Base-by-base conservation (phyloP, 352 stramenopile genomes). In the Peronospora destructor region DNA sequence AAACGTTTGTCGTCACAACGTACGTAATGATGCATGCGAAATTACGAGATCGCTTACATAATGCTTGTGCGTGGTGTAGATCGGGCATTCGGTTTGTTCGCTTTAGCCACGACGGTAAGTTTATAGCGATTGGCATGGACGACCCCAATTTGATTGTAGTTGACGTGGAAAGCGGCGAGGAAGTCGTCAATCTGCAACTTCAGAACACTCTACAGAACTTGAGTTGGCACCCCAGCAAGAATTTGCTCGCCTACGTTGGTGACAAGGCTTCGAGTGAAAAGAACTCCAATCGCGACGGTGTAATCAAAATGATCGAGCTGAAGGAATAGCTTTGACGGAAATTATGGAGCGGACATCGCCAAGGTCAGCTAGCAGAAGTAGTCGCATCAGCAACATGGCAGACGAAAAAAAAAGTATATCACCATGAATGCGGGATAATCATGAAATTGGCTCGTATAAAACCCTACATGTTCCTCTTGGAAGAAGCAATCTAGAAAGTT, bases 231-330 rank as follows among this genome's bases (percentile, higher is more conserved):
- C 82, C 82, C 3, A 76, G 53, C 34, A 90, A 90, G 56, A 89
- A 89, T 49, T 30, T 87, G n/a, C 55, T 93, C 13, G 74, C 80
- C 17, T 93, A 91, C 51, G 76, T 91, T 6, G 82, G 82, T n/a
- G 82, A 93, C 66, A 85, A 85, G 46, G 53, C 73, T 6, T 71
- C 70, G 9, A 84, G 53, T 42, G 77, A 93, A 10, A 88, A 89
- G 58, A 91, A 93, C 56, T 67, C 63, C 30, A 86, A 88, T 41
- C 75, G 82, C 25, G 77, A 88, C 37, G 82, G 82, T 26, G 77
- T 89, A 26, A 91, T 93, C 60, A 93, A 93, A 65, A 71, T 82
- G 59, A 76, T 91, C 23, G 71, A 87, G 62, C 57, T 93, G 45
- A 85, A 78, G 43, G 70, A 74, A 23, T 66, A 71, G 49, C 14